Evolutionary conservation across 768 basidiomycete genomes (phyloP).

Genomic region (Kwoniella newhampshirensis): DNA sequence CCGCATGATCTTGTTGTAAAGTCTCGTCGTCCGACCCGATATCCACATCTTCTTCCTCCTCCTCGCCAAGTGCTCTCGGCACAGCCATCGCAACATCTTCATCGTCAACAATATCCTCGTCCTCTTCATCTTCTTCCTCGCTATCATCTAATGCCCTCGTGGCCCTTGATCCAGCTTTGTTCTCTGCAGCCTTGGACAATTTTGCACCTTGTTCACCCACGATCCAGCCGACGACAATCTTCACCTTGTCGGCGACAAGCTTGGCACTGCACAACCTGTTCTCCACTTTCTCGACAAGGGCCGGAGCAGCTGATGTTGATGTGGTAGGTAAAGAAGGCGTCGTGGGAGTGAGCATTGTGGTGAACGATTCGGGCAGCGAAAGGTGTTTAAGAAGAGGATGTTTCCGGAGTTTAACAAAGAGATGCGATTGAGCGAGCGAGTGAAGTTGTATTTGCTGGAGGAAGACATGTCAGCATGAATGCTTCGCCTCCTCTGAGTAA

Average conservation of each 20-base stretch:
- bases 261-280: constrained; percentile 75
- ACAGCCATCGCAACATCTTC: too few species aligned
- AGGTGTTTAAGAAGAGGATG: constrained; percentile 60
- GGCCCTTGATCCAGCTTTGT: background rate
- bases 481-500: too few species aligned
- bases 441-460: constrained; percentile 67
- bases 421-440: constrained; percentile 64
- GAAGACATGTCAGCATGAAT: too few species aligned
- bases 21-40: constrained; percentile 44
- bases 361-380: constrained; percentile 18
- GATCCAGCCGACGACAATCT: constrained; percentile 60
- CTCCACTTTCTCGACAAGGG: constrained; percentile 62
- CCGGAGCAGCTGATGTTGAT: constrained; percentile 16
- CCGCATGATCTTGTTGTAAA: constrained; percentile 25
- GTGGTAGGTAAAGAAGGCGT: constrained; percentile 9
- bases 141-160: background rate
- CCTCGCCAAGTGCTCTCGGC: too few species aligned
- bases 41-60: constrained; percentile 23
- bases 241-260: constrained; percentile 64
- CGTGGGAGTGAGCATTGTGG: constrained; percentile 6
- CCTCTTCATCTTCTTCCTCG: background rate
- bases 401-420: constrained; percentile 72
- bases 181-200: constrained; percentile 19
- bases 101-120: constrained; percentile 21
- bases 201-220: constrained; percentile 44